Base-by-base conservation (phyloP, 2,329 filamentous ascomycete genomes). In the Escovopsis weberi region DNA sequence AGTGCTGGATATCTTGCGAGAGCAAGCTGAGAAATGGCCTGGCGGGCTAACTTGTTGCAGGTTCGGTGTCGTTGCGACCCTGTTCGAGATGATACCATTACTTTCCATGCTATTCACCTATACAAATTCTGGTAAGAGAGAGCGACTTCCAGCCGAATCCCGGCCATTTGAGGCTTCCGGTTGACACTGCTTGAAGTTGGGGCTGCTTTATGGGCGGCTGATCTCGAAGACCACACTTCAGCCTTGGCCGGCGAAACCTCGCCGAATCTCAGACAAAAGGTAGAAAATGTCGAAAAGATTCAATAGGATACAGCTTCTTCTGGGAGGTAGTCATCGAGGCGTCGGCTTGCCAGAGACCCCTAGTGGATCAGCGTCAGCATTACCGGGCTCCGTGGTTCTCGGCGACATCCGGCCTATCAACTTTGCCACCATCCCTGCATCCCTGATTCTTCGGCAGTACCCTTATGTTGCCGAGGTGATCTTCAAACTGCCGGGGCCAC, bases 141-240 rank as follows among this genome's bases (percentile, higher is more conserved):
- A 39, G 15, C 9, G 33, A 18, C 15, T 15, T 39, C 37, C 7
- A 36, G 9, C 11, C 10, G 19, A 30, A 23, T 10, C 18, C 9
- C 10, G 6, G 2, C 28, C 18, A 8, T 11, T 32, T 6, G 12
- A 32, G 10, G 3, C 34, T 15, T 11, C 9, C 10, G n/a, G 38
- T 38, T 48, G 40, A 51, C 50, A 10, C 26, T 33, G 33, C 1
- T n/a, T 23, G 7, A 39, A 79, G 86, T 94, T 45, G 89, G 87
- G 7, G 89, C 88, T 42, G 89, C 89, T 7, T 66, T 96, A n/a
- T 95, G 87, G 87, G 88, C 89, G 35, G 84, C 85, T 15, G 87
- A 93, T 59, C 75, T 93, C 45, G 86, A 93, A 59, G 59, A 62
- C 26, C 68, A 69, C 51, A 64, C 66, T 43, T 67, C 61, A 9